Evolutionary conservation across 768 basidiomycete genomes (phyloP).

Genomic region (Amanita jacksonii): DNA sequence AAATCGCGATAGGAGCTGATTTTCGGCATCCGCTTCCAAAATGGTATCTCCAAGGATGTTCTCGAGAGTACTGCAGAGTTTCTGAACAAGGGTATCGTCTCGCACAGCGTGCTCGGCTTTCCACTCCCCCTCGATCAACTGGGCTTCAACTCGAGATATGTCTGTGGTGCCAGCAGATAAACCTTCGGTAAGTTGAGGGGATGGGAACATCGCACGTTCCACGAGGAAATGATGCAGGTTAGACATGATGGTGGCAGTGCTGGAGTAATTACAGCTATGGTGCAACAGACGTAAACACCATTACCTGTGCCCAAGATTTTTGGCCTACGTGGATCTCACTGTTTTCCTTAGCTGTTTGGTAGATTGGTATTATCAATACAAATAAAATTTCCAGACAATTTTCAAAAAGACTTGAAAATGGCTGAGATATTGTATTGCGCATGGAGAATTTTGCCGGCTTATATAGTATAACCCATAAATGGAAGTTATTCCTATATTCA

Average conservation of each 20-base stretch:
- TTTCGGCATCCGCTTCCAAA: conserved; percentile 8
- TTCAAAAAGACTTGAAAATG: not conserved
- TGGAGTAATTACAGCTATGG: too few relatives aligned
- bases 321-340: not conserved
- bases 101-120: conserved; percentile 4
- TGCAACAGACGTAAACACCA: too few relatives aligned
- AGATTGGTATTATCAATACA: not conserved
- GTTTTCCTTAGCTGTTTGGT: not conserved
- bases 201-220: conserved; percentile 13
- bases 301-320: not conserved
- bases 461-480: not conserved
- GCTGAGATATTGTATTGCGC: not conserved
- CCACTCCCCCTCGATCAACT: conserved; percentile 7
- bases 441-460: not conserved
- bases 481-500: not conserved
- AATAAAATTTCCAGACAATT: not conserved
- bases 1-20: conserved; percentile 11
- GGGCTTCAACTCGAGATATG: conserved; percentile 10
- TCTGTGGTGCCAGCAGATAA: conserved; percentile 5
- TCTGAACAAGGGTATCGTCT: conserved; percentile 8
- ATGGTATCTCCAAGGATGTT: conserved; percentile 12
- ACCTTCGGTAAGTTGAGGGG: conserved; percentile 7
- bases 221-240: conserved; percentile 12
- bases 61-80: conserved; percentile 12
- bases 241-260: conserved; percentile 3